phyloP scores from a whole-genome alignment of 345 rosid genomes.

The Acer campestre region DNA sequence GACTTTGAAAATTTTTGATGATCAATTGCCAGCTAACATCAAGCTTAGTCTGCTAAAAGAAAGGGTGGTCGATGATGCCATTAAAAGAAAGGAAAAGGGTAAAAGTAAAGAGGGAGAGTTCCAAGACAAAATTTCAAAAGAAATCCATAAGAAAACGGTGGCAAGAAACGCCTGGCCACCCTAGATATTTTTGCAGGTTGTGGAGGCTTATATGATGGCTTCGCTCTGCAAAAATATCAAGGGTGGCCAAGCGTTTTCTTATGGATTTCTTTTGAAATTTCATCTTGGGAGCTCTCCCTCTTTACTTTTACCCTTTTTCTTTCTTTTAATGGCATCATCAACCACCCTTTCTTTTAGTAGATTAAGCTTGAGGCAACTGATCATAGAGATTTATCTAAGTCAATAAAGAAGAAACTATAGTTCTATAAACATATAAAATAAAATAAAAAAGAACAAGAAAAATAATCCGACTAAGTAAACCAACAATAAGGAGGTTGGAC shows the following conservation, averaged over 20 bases:
- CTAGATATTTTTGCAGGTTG: constrained; percentile 7
- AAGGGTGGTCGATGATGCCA: constrained; percentile 39
- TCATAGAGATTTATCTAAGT: constrained; percentile 13
- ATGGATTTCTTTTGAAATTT: constrained; percentile 27
- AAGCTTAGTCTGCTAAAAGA: constrained; percentile 48
- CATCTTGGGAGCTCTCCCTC: constrained; percentile 43
- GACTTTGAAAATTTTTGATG: constrained; percentile 12
- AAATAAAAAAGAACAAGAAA: too few species aligned
- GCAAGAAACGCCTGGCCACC: constrained; percentile 49
- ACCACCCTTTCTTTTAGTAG: constrained; percentile 36
- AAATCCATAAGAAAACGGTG: constrained; percentile 23
- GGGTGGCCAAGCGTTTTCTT: constrained; percentile 41
- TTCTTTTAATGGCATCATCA: constrained; percentile 50
- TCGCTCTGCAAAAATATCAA: too few species aligned
- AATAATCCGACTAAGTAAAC: too few species aligned
- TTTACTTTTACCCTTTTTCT: constrained; percentile 71
- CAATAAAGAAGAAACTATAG: not conserved
- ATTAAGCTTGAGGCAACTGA: constrained; percentile 67
- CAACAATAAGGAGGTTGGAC: constrained; percentile 35
- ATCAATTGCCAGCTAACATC: constrained; percentile 58
- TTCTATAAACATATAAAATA: too few species aligned
- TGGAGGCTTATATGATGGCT: too few species aligned
- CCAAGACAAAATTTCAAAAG: constrained; percentile 30
- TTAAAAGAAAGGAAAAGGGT: constrained; percentile 68
- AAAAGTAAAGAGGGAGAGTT: constrained; percentile 53